These are phyloP conservation scores for Tulasnella calospora DNA, from an alignment of 768 basidiomycete species.

Conservation along the genomic window DNA sequence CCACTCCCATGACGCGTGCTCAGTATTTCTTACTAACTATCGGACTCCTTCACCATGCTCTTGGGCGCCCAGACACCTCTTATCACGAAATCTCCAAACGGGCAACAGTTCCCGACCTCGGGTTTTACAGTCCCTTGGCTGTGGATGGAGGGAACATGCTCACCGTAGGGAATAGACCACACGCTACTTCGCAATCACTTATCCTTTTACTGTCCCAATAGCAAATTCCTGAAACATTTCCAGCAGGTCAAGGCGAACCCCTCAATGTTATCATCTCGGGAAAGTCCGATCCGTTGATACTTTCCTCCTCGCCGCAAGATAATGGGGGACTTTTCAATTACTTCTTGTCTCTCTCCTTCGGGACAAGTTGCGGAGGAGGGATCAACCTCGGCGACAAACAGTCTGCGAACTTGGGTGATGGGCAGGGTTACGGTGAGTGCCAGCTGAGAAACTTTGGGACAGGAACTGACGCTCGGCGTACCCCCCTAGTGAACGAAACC, in stretches of 20 bases:
- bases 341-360: slow-evolving; percentile 70
- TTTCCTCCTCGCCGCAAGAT: slow-evolving; percentile 43
- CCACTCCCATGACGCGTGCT: not conserved
- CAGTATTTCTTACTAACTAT: not conserved
- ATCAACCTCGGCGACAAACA: slow-evolving; percentile 69
- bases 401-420: slow-evolving; percentile 76
- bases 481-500: slow-evolving; percentile 63
- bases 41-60: not conserved
- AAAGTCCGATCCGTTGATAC: slow-evolving; percentile 63
- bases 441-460: not conserved
- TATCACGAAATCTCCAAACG: not conserved
- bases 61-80: not conserved
- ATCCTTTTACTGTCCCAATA: not conserved
- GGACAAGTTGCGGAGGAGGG: slow-evolving; percentile 70
- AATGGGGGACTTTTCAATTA: slow-evolving; percentile 79
- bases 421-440: slow-evolving; percentile 59
- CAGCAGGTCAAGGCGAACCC: slow-evolving; percentile 76
- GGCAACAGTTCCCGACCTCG: slow-evolving; percentile 4
- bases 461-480: not conserved
- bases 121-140: slow-evolving; percentile 38
- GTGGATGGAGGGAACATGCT: slow-evolving; percentile 61
- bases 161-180: slow-evolving; percentile 49
- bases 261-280: slow-evolving; percentile 77
- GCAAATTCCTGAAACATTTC: slow-evolving; percentile 45
- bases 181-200: slow-evolving; percentile 45